phyloP scores from a whole-genome alignment of 805 yeast genomes.

The Hanseniaspora taiwanica region DNA sequence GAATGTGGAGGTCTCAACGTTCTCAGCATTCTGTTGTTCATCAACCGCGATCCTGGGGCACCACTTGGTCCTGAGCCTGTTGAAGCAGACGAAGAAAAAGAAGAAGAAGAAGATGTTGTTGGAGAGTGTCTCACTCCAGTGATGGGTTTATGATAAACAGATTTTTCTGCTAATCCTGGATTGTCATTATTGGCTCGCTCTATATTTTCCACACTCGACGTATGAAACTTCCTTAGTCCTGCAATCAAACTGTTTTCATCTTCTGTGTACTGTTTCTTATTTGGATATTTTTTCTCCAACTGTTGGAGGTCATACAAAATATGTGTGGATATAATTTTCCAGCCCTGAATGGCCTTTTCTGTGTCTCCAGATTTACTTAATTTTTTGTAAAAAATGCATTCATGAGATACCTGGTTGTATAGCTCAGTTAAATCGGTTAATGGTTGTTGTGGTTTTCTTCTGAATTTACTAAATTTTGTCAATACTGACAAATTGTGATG shows the following conservation, averaged over 20 bases:
- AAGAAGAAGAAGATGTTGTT: too few species aligned
- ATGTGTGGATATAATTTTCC: conserved; percentile 56
- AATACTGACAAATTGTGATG: conserved; percentile 4
- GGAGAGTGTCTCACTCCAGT: too few species aligned
- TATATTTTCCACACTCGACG: conserved; percentile 27
- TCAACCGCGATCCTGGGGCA: not conserved
- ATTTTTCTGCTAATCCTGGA: not conserved
- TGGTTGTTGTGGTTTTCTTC: conserved; percentile 49
- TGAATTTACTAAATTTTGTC: conserved; percentile 20
- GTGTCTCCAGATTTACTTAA: conserved; percentile 42
- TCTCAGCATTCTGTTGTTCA: conserved; percentile 15
- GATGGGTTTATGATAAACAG: not conserved
- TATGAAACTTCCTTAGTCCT: conserved; percentile 26
- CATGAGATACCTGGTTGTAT: conserved; percentile 49
- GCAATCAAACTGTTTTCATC: conserved; percentile 34
- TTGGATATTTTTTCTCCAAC: conserved; percentile 30
- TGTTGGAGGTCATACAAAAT: conserved; percentile 41
- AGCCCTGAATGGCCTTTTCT: conserved; percentile 51
- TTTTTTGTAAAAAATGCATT: conserved; percentile 41
- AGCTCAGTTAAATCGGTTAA: conserved; percentile 43
- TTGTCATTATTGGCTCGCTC: conserved; percentile 14
- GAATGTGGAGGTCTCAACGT: conserved; percentile 19
- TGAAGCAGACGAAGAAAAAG: too few species aligned
- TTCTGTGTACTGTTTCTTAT: conserved; percentile 23
- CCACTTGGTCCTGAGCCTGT: too few species aligned